phyloP scores from a whole-genome alignment of 108 stramenopile genomes.

The Skeletonema grethae region DNA sequence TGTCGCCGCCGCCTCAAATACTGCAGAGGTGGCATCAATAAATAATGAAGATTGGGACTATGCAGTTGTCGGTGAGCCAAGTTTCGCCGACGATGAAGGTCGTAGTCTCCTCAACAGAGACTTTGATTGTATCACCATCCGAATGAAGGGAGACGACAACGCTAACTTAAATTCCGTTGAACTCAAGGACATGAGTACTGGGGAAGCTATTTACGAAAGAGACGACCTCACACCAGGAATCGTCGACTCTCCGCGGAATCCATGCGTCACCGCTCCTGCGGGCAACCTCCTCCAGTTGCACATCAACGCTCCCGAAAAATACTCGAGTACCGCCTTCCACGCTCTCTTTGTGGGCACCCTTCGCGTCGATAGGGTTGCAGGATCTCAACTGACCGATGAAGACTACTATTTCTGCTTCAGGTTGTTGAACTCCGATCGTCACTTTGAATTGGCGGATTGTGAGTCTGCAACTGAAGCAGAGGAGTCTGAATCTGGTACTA shows the following conservation, averaged over 20 bases:
- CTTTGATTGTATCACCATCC: background rate
- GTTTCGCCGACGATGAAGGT: background rate
- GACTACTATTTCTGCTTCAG: background rate
- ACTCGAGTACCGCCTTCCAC: background rate
- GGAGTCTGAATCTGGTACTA: too few species aligned
- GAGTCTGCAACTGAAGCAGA: too few species aligned
- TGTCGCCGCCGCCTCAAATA: background rate
- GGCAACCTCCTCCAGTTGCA: background rate
- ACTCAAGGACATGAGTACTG: background rate
- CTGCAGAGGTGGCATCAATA: background rate
- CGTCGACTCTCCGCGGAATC: background rate
- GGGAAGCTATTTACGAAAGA: background rate
- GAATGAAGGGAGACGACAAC: background rate
- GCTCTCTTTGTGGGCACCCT: background rate
- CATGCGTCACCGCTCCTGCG: background rate
- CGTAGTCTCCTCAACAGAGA: background rate
- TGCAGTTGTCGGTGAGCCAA: background rate
- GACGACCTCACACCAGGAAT: background rate
- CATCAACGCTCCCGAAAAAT: background rate
- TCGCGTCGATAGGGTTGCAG: background rate
- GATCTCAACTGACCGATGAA: background rate
- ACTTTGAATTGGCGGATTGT: too few species aligned
- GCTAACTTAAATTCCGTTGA: background rate
- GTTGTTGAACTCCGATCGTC: background rate
- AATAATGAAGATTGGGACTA: background rate